phyloP scores from a whole-genome alignment of 2,329 filamentous ascomycete genomes.

The Colletotrichum gigasporum region DNA sequence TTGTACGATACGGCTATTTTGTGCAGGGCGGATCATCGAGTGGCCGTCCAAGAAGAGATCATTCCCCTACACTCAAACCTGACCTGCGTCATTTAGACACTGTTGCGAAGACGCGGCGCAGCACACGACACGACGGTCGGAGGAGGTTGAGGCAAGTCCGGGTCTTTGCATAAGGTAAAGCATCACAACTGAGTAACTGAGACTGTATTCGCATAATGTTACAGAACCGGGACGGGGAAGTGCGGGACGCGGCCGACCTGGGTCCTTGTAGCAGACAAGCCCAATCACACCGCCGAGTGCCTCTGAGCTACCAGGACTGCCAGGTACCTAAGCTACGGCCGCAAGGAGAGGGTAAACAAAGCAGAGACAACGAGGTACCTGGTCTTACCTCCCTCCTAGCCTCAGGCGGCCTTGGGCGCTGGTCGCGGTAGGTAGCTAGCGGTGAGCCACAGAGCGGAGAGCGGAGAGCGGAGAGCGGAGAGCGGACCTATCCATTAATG shows the following conservation, averaged over 20 bases:
- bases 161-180: slow-evolving; percentile 13
- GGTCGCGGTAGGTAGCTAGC: no score
- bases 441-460: slow-evolving; percentile 28
- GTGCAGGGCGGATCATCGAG: not conserved
- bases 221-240: slow-evolving; percentile 28
- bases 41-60: not conserved
- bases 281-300: slow-evolving; percentile 29
- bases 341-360: not conserved
- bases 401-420: slow-evolving; percentile 4
- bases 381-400: not conserved
- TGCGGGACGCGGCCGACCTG: slow-evolving; percentile 22
- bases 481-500: slow-evolving; percentile 26
- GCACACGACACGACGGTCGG: not conserved
- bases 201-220: slow-evolving; percentile 28
- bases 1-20: slow-evolving; percentile 29
- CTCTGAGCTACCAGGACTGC: not conserved
- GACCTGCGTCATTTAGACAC: not conserved
- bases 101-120: not conserved
- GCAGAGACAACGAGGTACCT: not conserved
- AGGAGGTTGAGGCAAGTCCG: not conserved
- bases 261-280: slow-evolving; percentile 15
- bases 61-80: not conserved
- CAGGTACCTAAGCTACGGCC: no score
- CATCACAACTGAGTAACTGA: not conserved
- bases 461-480: slow-evolving; percentile 28